A percentile compares a stretch with the other conserved stretches of the same genome.
Conservation (phyloP, 1,284 basidiomycete genomes). For the Kalmanozyma brasiliensis region DNA sequence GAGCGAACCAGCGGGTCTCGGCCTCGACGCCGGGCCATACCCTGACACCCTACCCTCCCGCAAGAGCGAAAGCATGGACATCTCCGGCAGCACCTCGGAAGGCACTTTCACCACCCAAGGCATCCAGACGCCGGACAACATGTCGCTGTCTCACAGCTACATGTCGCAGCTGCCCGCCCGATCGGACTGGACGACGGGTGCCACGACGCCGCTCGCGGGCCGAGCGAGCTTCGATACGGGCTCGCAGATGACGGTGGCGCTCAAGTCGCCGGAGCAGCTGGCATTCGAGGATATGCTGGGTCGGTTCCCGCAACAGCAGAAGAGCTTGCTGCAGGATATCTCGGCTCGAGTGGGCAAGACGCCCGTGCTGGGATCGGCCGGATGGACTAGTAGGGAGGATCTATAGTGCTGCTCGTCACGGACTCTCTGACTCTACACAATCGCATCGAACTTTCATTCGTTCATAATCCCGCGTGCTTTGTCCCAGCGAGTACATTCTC, state of each 20-base stretch:
- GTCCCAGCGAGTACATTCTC: too few species aligned
- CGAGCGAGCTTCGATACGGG: slow-evolving; percentile 11
- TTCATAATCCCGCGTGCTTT: too few species aligned
- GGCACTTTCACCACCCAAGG: slow-evolving; percentile 31
- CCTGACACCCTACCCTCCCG: slow-evolving; percentile 21
- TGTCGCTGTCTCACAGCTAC: slow-evolving; percentile 20
- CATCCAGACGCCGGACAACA: slow-evolving; percentile 26
- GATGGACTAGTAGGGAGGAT: neutral
- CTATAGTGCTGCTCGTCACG: neutral
- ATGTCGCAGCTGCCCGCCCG: slow-evolving; percentile 7
- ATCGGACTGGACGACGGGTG: slow-evolving; percentile 13
- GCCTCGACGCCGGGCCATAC: slow-evolving; percentile 26
- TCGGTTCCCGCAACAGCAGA: slow-evolving; percentile 37
- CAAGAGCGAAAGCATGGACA: slow-evolving; percentile 20
- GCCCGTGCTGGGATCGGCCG: slow-evolving; percentile 5
- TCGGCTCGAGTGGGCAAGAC: slow-evolving; percentile 29
- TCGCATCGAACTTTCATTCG: neutral
- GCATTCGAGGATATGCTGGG: slow-evolving; percentile 47
- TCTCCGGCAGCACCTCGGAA: slow-evolving; percentile 23
- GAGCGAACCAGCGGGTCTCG: slow-evolving; percentile 20
- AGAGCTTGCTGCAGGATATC: slow-evolving; percentile 36
- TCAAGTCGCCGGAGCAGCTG: slow-evolving; percentile 26
- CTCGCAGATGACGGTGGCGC: slow-evolving; percentile 1
- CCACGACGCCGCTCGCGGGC: slow-evolving; percentile 12
- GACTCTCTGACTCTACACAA: neutral